Evolutionary conservation across 495 filamentous ascomycete genomes (phyloP), one percentile per base, ranked within the genome.

Genomic region (Terfezia boudieri): DNA sequence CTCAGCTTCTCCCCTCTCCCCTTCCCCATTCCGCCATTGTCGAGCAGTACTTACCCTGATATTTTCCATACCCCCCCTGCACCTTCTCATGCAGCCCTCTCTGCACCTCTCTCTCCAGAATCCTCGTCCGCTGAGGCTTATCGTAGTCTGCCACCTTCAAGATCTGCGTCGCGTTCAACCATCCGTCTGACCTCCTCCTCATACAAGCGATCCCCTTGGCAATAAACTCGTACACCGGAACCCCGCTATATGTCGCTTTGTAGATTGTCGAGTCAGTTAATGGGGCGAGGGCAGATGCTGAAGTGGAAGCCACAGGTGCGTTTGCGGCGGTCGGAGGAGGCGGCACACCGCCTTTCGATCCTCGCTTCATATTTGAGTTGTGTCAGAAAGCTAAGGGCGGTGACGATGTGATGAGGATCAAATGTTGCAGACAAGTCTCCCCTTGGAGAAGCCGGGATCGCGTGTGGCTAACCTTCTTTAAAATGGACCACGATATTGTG

Each of bases 21-120:
- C 55, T 22, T 48, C n/a, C 16, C 49, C 36, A 46, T 36, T 59
- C 51, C 37, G 9, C 36, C 36, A 51, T 32, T 2, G 12, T 49
- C 37, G 43, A 66, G 52, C 59, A 32, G 26, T 32, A 32, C 26
- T 32, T 32, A 84, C 87, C 87, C 71, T 98, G 90, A 60, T 95
- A 98, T 76, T 96, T 98, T 53, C 90, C 90, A 68, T 96, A 98
- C 22, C 90, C 90, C 57, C 90, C 90, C 63, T 98, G 90, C 3
- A 98, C 83, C 69, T 98, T 98, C 68, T 96, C 89, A 68, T 98
- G 90, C 9, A 80, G 73, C 9, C 88, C 89, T 66, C 94, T 93
- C 66, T 98, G 90, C 1, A 98, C 89, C 59, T 98, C 92, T 50
- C 92, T 77, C 70, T 98, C 90, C 14, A 98, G 76, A 55, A 98